These are phyloP conservation scores for Mycena metata DNA, from an alignment of 768 basidiomycete species.

Conservation along the genomic window DNA sequence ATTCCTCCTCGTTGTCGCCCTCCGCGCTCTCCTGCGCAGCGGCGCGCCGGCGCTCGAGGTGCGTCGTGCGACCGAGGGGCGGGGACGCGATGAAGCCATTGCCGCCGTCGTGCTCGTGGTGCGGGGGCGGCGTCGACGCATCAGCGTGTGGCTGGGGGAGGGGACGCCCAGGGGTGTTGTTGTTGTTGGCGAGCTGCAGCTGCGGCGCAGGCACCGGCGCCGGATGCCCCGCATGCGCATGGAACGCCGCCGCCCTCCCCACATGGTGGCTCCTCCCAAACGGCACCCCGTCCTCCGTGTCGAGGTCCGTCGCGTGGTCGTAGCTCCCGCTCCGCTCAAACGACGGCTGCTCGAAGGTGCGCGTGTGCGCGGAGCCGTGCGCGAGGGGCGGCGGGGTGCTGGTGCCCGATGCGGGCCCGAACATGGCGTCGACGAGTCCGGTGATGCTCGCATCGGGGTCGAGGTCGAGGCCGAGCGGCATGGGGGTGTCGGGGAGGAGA, in stretches of 20 bases:
- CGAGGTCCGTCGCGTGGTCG: constrained; percentile 66
- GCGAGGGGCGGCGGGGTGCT: constrained; percentile 62
- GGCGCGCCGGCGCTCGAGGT: constrained; percentile 52
- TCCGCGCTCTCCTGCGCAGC: constrained; percentile 42
- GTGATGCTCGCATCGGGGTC: constrained; percentile 73
- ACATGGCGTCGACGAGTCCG: constrained; percentile 80
- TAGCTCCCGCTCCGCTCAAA: neutral
- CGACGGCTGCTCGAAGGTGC: constrained; percentile 18
- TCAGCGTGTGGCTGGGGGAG: constrained; percentile 39
- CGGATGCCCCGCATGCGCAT: constrained; percentile 48
- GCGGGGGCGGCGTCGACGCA: constrained; percentile 39
- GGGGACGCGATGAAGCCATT: constrained; percentile 23
- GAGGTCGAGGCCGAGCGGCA: constrained; percentile 51
- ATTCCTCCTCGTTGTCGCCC: constrained; percentile 38
- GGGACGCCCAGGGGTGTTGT: constrained; percentile 20
- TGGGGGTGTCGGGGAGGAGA: constrained; percentile 48
- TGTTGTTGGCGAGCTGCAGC: constrained; percentile 45
- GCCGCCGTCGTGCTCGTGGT: neutral
- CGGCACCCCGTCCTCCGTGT: constrained; percentile 74
- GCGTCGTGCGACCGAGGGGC: constrained; percentile 56
- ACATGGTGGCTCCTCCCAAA: constrained; percentile 75
- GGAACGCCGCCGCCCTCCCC: constrained; percentile 63
- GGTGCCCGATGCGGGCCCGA: constrained; percentile 54
- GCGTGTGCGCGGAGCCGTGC: constrained; percentile 33
- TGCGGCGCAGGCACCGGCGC: constrained; percentile 47